Conservation (phyloP, 805 yeast species). For the Candida palmyrensis region DNA sequence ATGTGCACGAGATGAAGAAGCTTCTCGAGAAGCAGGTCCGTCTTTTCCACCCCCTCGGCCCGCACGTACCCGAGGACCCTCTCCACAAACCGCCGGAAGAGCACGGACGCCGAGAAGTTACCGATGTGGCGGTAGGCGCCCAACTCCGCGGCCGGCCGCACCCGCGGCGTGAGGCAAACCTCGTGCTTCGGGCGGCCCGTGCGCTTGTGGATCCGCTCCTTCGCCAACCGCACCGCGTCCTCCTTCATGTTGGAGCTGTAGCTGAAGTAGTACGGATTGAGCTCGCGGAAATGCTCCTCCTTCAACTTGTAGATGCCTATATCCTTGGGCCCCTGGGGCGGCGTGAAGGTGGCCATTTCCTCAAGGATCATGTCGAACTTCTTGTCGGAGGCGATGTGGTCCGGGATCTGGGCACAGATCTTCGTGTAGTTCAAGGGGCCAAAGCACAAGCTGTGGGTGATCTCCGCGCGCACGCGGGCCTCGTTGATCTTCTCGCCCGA, state of each 20-base stretch:
- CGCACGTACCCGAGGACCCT: conserved; percentile 40
- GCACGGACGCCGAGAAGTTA: conserved; percentile 46
- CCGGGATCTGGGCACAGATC: conserved; percentile 65
- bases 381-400: conserved; percentile 66
- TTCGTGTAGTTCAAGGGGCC: conserved; percentile 68
- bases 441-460: conserved; percentile 81
- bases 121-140: conserved; percentile 42
- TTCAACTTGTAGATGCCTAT: conserved; percentile 33
- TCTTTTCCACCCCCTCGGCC: conserved; percentile 30
- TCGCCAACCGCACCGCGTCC: conserved; percentile 67
- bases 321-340: conserved; percentile 31
- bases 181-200: conserved; percentile 37
- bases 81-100: conserved; percentile 51
- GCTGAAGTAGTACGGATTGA: conserved; percentile 72
- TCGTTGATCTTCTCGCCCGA: conserved; percentile 45
- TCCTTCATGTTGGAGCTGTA: conserved; percentile 75
- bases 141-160: conserved; percentile 22
- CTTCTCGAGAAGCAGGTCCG: conserved; percentile 55
- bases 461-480: conserved; percentile 55
- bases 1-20: conserved; percentile 67
- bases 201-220: conserved; percentile 42
- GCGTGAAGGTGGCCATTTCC: conserved; percentile 26
- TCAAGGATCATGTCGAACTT: conserved; percentile 54
- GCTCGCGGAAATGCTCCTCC: conserved; percentile 26
- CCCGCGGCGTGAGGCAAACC: conserved; percentile 54